Evolutionary conservation across 139 green algal species (phyloP), one percentile per base, ranked within the genome.

Genomic region (Mychonastes homosphaera): DNA sequence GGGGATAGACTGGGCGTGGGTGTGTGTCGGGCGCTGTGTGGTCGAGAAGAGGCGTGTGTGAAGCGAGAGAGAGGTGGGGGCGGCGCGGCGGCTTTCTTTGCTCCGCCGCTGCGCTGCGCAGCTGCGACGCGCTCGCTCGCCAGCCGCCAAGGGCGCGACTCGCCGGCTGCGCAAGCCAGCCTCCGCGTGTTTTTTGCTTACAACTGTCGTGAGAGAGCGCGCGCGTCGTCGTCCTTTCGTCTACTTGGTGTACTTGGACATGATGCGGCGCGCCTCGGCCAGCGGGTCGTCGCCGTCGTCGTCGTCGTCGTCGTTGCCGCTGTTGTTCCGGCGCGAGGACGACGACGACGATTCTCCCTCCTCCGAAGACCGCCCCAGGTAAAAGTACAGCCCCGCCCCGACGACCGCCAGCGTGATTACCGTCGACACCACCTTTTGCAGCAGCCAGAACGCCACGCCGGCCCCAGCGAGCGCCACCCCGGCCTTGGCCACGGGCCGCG

Each of bases 351-450:
- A n/a, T n/a, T n/a, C n/a, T n/a, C n/a, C n/a, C n/a, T n/a, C n/a
- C n/a, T n/a, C n/a, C n/a, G n/a, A n/a, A 30, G 49, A 19, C 35
- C 63, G 39, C 24, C 54, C 47, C 6, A 75, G 55, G 62, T 70
- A 71, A n/a, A 67, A 67, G 44, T 62, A 75, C 15, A 49, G 62
- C 43, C 57, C 44, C 0, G 62, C 68, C 13, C 61, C 68, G 4
- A 75, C 32, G 21, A 75, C 13, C 6, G 51, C 68, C 16, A 75
- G 36, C 5, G 68, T 75, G 6, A 75, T 16, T 33, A 75, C 56
- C 9, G 61, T 67, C 16, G 62, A 71, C 38, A 75, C 51, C 26
- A 71, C 69, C 69, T 76, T 76, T 33, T 76, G 58, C 12, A 76
- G 44, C 6, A 68, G 2, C 62, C 62, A 71, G 39, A 76, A 71